These are phyloP conservation scores for Trichophyton simii DNA, from an alignment of 2,329 filamentous ascomycete genomes.

Conservation along the genomic window DNA sequence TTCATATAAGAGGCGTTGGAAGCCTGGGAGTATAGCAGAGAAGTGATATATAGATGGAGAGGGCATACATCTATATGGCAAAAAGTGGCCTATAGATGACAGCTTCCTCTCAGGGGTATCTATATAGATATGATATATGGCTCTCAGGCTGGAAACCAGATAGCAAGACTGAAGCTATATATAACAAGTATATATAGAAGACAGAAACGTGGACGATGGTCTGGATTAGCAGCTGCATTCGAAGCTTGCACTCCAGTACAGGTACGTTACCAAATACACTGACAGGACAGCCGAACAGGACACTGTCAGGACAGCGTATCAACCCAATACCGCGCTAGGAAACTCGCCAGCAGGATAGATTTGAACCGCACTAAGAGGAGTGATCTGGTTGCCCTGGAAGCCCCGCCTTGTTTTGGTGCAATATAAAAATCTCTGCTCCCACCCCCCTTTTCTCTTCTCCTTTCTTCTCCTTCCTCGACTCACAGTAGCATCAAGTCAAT, in stretches of 20 bases:
- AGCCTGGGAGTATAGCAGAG: not conserved
- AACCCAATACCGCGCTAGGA: not conserved
- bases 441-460: not conserved
- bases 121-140: too few species aligned
- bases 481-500: not conserved
- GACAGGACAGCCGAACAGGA: not conserved
- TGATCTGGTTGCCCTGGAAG: not conserved
- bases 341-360: not conserved
- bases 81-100: too few species aligned
- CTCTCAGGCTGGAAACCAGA: too few species aligned
- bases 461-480: not conserved
- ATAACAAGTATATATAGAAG: too few species aligned
- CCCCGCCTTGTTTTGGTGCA: not conserved
- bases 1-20: not conserved
- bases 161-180: too few species aligned
- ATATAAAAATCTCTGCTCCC: not conserved
- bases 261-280: not conserved
- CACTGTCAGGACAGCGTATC: not conserved
- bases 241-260: not conserved
- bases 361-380: not conserved
- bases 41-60: not conserved
- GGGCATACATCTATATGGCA: not conserved
- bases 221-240: not conserved
- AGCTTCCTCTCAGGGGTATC: too few species aligned
- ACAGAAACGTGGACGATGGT: not conserved